A percentile compares a stretch with the other conserved stretches of the same genome.
Conservation (phyloP, 225 moss, liverwort and hornwort species). For the Physcomitrellopsis africana region DNA sequence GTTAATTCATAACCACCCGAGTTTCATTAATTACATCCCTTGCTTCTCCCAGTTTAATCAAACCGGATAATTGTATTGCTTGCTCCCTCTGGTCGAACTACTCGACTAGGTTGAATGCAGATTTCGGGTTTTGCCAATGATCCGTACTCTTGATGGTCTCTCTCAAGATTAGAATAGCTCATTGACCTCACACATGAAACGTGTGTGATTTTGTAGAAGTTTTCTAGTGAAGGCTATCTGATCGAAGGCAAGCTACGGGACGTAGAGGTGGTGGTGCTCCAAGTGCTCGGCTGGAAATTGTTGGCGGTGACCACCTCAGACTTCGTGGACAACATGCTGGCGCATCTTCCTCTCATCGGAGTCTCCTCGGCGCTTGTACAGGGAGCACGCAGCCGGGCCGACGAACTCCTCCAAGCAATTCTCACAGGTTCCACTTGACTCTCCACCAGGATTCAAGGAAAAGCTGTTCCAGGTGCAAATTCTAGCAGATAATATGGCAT, state of each 20-base stretch:
- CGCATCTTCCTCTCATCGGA: constrained; percentile 59
- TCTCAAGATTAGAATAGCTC: no score
- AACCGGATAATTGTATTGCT: no score
- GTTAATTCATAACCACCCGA: no score
- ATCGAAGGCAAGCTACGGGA: constrained; percentile 52
- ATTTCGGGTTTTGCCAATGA: no score
- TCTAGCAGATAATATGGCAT: not conserved
- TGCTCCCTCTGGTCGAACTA: no score
- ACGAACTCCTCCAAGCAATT: constrained; percentile 64
- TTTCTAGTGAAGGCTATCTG: constrained; percentile 37
- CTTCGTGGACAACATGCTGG: constrained; percentile 71
- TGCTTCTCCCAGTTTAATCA: no score
- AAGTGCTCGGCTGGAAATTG: constrained; percentile 74
- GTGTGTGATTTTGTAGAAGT: constrained; percentile 35
- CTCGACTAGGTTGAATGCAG: no score
- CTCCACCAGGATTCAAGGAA: constrained; percentile 7
- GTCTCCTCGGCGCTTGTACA: constrained; percentile 38
- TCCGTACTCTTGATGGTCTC: no score
- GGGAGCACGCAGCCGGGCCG: constrained; percentile 54
- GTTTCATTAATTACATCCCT: no score
- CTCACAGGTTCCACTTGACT: constrained; percentile 57
- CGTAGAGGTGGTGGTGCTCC: constrained; percentile 66
- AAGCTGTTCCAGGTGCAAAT: not conserved
- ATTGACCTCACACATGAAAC: not conserved
- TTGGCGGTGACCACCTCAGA: constrained; percentile 65